These are phyloP conservation scores for Stevia rebaudiana DNA, from an alignment of 140 eudicot species.

Conservation along the genomic window DNA sequence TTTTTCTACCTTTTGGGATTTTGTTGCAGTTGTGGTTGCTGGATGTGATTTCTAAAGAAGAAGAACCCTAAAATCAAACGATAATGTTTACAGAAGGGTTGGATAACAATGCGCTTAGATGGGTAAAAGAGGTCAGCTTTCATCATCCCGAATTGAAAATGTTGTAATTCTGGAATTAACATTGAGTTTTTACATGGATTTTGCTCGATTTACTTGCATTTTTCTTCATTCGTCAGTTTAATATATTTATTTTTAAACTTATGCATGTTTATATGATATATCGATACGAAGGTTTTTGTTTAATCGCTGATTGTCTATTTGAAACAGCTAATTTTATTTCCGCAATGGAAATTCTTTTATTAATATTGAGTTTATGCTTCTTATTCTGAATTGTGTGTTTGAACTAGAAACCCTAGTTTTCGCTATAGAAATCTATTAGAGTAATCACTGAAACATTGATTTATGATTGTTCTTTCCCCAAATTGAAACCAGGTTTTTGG, in stretches of 20 bases:
- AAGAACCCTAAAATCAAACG: conserved; percentile 14
- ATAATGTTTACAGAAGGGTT: conserved; percentile 73
- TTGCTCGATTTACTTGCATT: conserved; percentile 20
- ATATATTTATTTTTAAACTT: not conserved
- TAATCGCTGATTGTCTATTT: not conserved
- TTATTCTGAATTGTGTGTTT: not conserved
- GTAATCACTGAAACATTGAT: not conserved
- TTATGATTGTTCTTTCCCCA: not conserved
- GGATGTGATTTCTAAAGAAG: conserved; percentile 22
- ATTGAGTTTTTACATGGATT: not conserved
- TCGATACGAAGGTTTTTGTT: not conserved
- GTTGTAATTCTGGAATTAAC: not conserved
- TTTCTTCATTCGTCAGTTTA: not conserved
- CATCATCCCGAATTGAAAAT: not conserved
- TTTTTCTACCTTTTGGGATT: not conserved
- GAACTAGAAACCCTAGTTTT: conserved; percentile 1
- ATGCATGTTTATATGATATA: not conserved
- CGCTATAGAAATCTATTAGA: not conserved
- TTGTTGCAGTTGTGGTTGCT: conserved; percentile 23
- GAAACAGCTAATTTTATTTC: not conserved
- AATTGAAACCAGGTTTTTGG: not conserved
- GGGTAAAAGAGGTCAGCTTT: conserved; percentile 70
- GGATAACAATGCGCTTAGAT: conserved; percentile 60
- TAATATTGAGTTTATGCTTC: not conserved
- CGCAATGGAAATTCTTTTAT: not conserved